Evolutionary conservation across 192 early-diverging fungal genomes (phyloP), one percentile per base, ranked within the genome.

Genomic region (Coemansia sp.): DNA sequence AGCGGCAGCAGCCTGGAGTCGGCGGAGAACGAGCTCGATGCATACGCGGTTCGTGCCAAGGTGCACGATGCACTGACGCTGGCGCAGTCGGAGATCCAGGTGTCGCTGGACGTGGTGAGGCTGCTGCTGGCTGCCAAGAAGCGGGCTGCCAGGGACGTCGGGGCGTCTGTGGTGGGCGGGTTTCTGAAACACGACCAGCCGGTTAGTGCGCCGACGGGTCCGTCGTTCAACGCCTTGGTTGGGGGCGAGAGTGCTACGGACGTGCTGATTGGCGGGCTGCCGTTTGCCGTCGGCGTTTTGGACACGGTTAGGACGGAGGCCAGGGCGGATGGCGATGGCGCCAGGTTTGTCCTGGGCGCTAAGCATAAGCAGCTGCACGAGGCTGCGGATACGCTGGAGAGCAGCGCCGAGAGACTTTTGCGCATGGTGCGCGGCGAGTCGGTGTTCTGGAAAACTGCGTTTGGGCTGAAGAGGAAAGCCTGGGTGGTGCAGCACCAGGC

Each of bases 31-130:
- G 64, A 70, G 10, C 29, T 74, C 57, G 76, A 79, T 22, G 76
- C 76, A 3, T 74, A 67, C 11, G 65, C 49, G 6, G 76, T 79
- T 11, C 67, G 71, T 10, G 58, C 67, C 28, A 25, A 61, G 3
- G 71, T 79, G 13, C 71, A 79, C 49, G 71, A 73, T 58, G 50
- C 62, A 23, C 48, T 79, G 67, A 50, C 57, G 4, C 24, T 72
- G 54, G 76, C 76, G 7, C 76, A 79, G 47, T 74, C 71, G 13
- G 76, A 79, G 60, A 70, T 79, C 39, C 66, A 72, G 27, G 76
- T 79, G 0, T 65, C 76, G 10, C 47, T 79, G 57, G 76, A 79
- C 10, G 55, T 79, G 54, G 76, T 79, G 50, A 71, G 70, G 14
- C 65, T 79, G 29, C 34, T 79, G 34, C 53, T 79, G 53, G 71